phyloP scores from a whole-genome alignment of 768 basidiomycete genomes.

The Suillus variegatus region DNA sequence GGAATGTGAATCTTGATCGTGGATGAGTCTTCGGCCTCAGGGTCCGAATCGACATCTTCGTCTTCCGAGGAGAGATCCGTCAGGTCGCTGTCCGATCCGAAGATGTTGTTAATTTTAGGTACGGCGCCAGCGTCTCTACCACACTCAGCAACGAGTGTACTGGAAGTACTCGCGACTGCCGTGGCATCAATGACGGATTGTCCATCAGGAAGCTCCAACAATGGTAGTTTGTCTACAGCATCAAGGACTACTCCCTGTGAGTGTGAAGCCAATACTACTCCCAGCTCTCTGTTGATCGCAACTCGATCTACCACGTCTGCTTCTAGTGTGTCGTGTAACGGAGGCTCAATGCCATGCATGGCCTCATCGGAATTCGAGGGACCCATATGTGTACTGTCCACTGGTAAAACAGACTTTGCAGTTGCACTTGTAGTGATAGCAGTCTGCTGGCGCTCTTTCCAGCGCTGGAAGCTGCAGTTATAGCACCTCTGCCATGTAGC shows the following conservation, averaged over 20 bases:
- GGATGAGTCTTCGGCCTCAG: not conserved
- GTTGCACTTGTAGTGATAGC: not conserved
- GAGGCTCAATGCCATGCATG: not conserved
- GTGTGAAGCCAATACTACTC: not conserved
- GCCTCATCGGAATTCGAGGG: conserved; percentile 8
- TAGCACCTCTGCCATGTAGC: conserved; percentile 19
- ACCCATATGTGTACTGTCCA: not conserved
- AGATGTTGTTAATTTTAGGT: not conserved
- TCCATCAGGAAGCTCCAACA: not conserved
- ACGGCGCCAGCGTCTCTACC: not conserved
- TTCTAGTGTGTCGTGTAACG: not conserved
- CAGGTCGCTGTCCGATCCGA: conserved; percentile 28
- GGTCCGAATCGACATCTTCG: conserved; percentile 7
- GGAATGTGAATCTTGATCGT: conserved; percentile 26
- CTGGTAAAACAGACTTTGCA: not conserved
- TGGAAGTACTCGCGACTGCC: not conserved
- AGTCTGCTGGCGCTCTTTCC: conserved; percentile 17
- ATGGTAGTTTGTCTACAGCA: not conserved
- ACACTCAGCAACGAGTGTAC: not conserved
- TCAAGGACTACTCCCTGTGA: not conserved
- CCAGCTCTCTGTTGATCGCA: not conserved
- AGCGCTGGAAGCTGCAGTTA: conserved; percentile 19
- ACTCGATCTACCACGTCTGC: not conserved
- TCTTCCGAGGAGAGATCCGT: conserved; percentile 20
- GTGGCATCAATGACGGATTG: not conserved